Percentiles rank a stretch among this genome's conserved stretches.
Conservation (phyloP, 2,329 filamentous ascomycete genomes). For the Colletotrichum euphorbiae region DNA sequence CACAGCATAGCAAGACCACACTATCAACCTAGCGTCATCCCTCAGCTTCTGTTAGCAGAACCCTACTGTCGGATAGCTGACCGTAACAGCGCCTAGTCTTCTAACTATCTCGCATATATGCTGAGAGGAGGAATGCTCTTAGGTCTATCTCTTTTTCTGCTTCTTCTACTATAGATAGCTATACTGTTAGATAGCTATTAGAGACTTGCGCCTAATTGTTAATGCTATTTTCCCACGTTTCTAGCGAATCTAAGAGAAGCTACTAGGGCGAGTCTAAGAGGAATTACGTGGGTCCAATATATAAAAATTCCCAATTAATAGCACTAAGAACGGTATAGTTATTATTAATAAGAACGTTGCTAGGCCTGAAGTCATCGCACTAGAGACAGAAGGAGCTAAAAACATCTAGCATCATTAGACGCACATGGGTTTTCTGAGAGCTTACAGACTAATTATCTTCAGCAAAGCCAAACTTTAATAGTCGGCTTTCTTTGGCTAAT, state of each 20-base stretch:
- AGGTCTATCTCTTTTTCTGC: conserved; percentile 43
- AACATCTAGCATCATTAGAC: not conserved
- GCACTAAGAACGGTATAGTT: conserved; percentile 46
- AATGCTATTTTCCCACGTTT: conserved; percentile 48
- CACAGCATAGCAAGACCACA: no score
- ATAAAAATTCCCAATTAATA: conserved; percentile 57
- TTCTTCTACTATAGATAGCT: conserved; percentile 46
- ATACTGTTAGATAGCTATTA: conserved; percentile 48
- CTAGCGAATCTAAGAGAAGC: conserved; percentile 49
- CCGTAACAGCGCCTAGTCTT: conserved; percentile 47
- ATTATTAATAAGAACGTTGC: conserved; percentile 49
- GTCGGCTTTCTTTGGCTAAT: not conserved
- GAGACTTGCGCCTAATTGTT: conserved; percentile 48
- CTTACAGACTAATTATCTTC: conserved; percentile 20
- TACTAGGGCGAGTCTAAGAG: conserved; percentile 52
- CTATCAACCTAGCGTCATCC: no score
- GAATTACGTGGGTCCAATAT: conserved; percentile 50
- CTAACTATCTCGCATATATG: conserved; percentile 52
- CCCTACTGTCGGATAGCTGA: no score
- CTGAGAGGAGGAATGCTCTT: conserved; percentile 42
- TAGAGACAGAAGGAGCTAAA: conserved; percentile 45
- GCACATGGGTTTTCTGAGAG: not conserved
- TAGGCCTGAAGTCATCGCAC: conserved; percentile 48
- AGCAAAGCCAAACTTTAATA: conserved; percentile 11
- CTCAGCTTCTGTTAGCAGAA: no score